Percentiles rank a stretch among this genome's conserved stretches.
Evolutionary conservation across 306 rosid genomes (phyloP).

Genomic region (Cicer judaicum): DNA sequence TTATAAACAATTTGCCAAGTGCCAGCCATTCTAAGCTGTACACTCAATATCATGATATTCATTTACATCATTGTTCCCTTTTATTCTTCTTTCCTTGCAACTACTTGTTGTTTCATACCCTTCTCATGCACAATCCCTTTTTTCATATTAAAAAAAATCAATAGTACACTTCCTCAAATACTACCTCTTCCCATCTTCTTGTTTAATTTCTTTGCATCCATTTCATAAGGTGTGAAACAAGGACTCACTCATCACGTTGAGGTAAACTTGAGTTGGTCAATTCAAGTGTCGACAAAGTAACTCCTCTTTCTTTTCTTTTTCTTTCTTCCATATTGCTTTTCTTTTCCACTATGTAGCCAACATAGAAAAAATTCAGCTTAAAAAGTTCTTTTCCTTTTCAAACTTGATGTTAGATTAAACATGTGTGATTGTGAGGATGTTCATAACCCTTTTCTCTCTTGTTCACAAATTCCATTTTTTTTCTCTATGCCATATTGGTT

Average conservation of each 20-base stretch:
- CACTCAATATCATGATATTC: not conserved
- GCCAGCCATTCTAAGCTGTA: constrained; percentile 17
- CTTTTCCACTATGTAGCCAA: not conserved
- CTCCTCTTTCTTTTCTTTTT: not conserved
- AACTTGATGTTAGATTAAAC: not conserved
- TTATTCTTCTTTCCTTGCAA: not conserved
- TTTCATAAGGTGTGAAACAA: constrained; percentile 10
- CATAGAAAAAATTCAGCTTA: not conserved
- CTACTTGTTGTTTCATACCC: constrained; percentile 1
- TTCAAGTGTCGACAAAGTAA: constrained; percentile 21
- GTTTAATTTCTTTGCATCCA: not conserved
- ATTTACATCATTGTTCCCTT: not conserved
- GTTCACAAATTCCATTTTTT: not conserved
- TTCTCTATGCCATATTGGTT: not conserved
- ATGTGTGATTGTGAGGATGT: not conserved
- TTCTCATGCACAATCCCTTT: not conserved
- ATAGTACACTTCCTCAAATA: not conserved
- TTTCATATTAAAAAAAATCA: not conserved
- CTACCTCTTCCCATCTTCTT: not conserved
- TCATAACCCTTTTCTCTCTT: constrained; percentile 5
- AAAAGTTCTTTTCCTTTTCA: not conserved
- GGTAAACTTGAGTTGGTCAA: constrained; percentile 28
- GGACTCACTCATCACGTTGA: not conserved
- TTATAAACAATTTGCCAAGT: constrained; percentile 3
- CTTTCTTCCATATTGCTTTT: not conserved